Evolutionary conservation across 1,284 basidiomycete species (phyloP), one percentile per base, ranked within the genome.

Genomic region (Austroboletus sp.): DNA sequence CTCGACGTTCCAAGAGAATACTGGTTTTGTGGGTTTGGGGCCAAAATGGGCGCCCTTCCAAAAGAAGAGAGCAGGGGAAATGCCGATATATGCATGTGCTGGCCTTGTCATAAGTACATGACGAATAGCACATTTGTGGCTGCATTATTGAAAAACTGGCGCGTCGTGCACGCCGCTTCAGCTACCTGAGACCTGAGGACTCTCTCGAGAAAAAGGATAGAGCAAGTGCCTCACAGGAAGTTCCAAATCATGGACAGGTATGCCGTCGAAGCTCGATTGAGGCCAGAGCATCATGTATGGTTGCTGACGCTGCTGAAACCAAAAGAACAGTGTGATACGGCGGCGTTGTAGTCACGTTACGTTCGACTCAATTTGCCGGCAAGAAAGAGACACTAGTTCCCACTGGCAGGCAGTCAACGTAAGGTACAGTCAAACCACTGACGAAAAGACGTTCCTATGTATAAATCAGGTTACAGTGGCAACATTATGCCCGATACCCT

Each of bases 251-350:
- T 29, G 29, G 29, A 29, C 15, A 6, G 8, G 34, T 17, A 19
- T 7, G 15, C 42, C 27, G 16, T 30, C 36, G 27, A 30, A 44
- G 29, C 56, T 57, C 60, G 25, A 42, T 30, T 61, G 56, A 58
- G 53, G n/a, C 23, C 26, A 16, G 13, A 13, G 8, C 23, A 25
- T 25, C 23, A 25, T 25, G 23, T 21, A 9, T 8, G 23, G 23
- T 25, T 25, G 8, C 23, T 25, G 23, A 25, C 23, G 23, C 23
- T 41, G 49, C 50, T 41, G 42, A 58, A 60, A 58, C 52, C 19
- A 37, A 42, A 21, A 27, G 33, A 27, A 37, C 26, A 4, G 17
- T 11, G 27, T 27, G 3, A 31, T 35, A 27, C 36, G 29, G 42
- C 23, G 40, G 23, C 21, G 21, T 21, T 5, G 53, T 31, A n/a